Conservation (phyloP, 768 basidiomycete genomes). For the Symmetrospora coprosmae region DNA sequence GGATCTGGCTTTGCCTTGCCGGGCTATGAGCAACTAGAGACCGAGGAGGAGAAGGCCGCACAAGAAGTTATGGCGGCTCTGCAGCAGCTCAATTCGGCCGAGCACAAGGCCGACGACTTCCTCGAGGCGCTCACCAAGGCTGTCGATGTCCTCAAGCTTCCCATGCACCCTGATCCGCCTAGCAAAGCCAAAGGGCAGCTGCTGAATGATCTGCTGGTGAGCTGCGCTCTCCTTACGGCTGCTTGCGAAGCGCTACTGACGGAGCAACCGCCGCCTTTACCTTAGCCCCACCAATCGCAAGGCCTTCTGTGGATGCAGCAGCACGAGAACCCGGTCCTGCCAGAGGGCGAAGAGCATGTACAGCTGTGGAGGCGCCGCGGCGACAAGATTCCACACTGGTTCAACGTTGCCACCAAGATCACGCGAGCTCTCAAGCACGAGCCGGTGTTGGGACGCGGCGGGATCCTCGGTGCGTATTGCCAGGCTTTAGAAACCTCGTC, state of each 20-base stretch:
- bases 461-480: no score
- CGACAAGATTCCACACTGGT: conserved; percentile 39
- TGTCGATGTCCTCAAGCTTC: conserved; percentile 6
- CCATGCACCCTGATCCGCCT: background rate
- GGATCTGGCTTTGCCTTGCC: no score
- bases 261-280: background rate
- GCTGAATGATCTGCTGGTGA: conserved; percentile 6
- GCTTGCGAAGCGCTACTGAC: background rate
- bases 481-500: no score
- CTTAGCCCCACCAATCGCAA: conserved; percentile 22
- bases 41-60: conserved; percentile 1
- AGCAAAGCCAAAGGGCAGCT: background rate
- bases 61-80: background rate
- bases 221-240: background rate
- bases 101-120: background rate
- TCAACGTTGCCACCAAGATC: conserved; percentile 70
- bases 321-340: background rate
- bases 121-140: conserved; percentile 2
- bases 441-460: conserved; percentile 51
- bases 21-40: no score
- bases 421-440: conserved; percentile 46
- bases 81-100: background rate
- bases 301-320: conserved; percentile 19
- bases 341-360: conserved; percentile 1
- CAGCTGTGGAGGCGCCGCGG: conserved; percentile 16